phyloP scores from a whole-genome alignment of 371 early-diverging fungal species.

The Fennellomyces sp. region DNA sequence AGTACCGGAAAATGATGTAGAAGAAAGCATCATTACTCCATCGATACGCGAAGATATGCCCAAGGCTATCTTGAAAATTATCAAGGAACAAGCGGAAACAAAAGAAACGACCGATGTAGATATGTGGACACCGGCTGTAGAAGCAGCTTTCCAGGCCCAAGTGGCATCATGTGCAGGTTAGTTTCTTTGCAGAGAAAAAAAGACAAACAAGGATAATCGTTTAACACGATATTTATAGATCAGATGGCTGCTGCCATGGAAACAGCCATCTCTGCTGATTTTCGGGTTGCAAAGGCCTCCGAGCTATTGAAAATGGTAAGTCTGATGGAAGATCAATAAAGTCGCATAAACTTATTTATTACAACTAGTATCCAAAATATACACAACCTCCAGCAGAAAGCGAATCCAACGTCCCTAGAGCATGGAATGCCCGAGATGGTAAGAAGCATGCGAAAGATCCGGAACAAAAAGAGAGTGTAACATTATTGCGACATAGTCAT shows the following conservation, averaged over 20 bases:
- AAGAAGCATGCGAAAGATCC: neutral
- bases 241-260: conserved; percentile 35
- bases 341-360: too few relatives aligned
- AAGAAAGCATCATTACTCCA: conserved; percentile 23
- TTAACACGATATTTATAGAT: neutral
- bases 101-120: conserved; percentile 7
- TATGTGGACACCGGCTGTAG: conserved; percentile 41
- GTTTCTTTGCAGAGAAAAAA: neutral
- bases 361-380: conserved; percentile 50
- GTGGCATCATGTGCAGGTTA: conserved; percentile 32
- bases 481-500: conserved; percentile 17
- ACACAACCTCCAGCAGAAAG: conserved; percentile 17
- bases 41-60: conserved; percentile 25
- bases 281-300: conserved; percentile 40
- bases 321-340: too few relatives aligned
- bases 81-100: conserved; percentile 22
- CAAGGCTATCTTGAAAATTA: conserved; percentile 29
- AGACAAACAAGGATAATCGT: neutral
- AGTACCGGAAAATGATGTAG: neutral
- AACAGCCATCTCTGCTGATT: conserved; percentile 46
- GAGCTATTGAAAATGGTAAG: conserved; percentile 50
- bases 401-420: conserved; percentile 25
- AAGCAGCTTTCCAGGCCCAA: conserved; percentile 26
- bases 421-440: conserved; percentile 51
- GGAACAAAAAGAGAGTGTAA: neutral